Evolutionary conservation across 192 early-diverging fungal genomes (phyloP).

Genomic region (Coemansia javaensis): DNA sequence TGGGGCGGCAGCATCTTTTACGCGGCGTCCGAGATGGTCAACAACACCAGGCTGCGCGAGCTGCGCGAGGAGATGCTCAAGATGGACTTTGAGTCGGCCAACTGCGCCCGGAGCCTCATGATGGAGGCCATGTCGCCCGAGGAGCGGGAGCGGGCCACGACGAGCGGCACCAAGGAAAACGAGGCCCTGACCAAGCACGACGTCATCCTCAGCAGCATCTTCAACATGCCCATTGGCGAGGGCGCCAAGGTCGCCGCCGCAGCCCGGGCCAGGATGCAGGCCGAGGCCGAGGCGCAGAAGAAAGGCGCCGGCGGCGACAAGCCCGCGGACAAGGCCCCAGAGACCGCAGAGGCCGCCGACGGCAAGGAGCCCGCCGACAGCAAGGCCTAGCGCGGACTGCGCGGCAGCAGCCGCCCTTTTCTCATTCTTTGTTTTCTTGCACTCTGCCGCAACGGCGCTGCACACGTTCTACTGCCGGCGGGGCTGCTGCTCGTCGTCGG

Average conservation of each 20-base stretch:
- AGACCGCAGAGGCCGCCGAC: no score
- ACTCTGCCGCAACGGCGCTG: no score
- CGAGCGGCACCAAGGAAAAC: slow-evolving; percentile 52
- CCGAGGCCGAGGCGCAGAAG: slow-evolving; percentile 16
- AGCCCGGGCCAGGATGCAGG: slow-evolving; percentile 33
- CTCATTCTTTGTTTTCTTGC: no score
- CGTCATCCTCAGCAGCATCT: slow-evolving; percentile 43
- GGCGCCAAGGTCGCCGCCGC: slow-evolving; percentile 39
- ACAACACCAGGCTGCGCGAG: slow-evolving; percentile 57
- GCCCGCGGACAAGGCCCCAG: background rate
- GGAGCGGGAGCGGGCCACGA: slow-evolving; percentile 51
- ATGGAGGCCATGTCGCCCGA: slow-evolving; percentile 44
- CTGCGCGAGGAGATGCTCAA: slow-evolving; percentile 45
- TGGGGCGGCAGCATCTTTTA: slow-evolving; percentile 86
- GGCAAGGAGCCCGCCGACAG: no score
- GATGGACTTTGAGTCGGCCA: slow-evolving; percentile 41
- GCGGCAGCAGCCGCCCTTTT: no score
- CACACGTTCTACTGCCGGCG: no score
- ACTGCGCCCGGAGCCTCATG: slow-evolving; percentile 25
- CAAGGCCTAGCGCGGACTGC: no score
- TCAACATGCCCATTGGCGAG: slow-evolving; percentile 48
- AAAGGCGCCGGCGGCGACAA: background rate
- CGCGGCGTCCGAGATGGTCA: slow-evolving; percentile 72
- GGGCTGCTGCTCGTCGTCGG: slow-evolving; percentile 25
- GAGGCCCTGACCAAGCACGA: slow-evolving; percentile 38